A percentile compares a stretch with the other conserved stretches of the same genome.
Conservation (phyloP, 306 rosid species). For the Vicia sativa region DNA sequence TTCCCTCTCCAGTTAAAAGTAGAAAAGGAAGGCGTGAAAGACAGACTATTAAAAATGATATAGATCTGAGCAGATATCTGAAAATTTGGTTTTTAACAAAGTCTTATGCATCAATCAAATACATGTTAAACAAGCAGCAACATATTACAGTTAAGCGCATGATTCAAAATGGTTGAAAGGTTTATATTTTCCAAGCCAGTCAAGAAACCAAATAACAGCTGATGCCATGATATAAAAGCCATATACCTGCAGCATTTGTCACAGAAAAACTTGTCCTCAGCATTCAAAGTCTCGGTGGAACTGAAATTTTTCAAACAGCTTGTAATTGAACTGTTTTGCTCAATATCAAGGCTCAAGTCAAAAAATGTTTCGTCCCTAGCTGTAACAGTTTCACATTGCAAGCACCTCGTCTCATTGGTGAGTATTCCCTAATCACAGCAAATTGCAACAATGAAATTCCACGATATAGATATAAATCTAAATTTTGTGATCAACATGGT, state of each 20-base stretch:
- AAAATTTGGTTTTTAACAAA: slow-evolving; percentile 3
- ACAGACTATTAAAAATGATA: slow-evolving; percentile 25
- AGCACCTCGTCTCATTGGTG: slow-evolving; percentile 97
- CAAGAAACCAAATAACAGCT: slow-evolving; percentile 33
- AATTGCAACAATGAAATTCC: slow-evolving; percentile 47
- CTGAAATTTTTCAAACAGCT: slow-evolving; percentile 99
- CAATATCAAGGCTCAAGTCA: slow-evolving; percentile 98
- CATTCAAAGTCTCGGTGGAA: slow-evolving; percentile 95
- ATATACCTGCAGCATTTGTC: slow-evolving; percentile 99
- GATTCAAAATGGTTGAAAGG: slow-evolving; percentile 31
- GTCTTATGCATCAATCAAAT: slow-evolving; percentile 6
- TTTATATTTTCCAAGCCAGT: slow-evolving; percentile 27
- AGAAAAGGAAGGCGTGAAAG: neutral
- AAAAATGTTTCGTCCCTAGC: slow-evolving; percentile 97
- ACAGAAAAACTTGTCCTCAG: slow-evolving; percentile 97
- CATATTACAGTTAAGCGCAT: slow-evolving; percentile 16
- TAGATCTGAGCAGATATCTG: slow-evolving; percentile 15
- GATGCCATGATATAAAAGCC: slow-evolving; percentile 13
- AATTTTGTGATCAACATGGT: slow-evolving; percentile 3
- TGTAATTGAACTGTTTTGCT: slow-evolving; percentile 97
- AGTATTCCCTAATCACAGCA: slow-evolving; percentile 84
- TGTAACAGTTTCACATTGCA: slow-evolving; percentile 97
- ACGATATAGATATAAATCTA: slow-evolving; percentile 6
- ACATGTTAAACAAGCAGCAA: slow-evolving; percentile 20
- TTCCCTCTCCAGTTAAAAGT: slow-evolving; percentile 11